Percentiles rank a stretch among this genome's conserved stretches.
phyloP scores from a whole-genome alignment of 2,329 filamentous ascomycete genomes.

The Mollisiaceae sp. region DNA sequence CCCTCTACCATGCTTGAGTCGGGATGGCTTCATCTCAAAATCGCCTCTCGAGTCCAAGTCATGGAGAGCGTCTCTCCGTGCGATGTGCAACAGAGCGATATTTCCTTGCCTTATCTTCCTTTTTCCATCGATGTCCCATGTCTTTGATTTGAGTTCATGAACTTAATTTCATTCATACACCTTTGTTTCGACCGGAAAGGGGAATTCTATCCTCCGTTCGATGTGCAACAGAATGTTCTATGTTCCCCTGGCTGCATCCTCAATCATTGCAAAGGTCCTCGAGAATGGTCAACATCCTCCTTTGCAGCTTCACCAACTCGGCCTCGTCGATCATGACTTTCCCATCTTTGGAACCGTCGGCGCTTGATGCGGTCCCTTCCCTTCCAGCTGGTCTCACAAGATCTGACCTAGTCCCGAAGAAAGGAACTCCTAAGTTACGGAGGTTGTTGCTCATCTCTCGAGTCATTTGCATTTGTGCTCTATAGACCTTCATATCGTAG shows the following conservation, averaged over 20 bases:
- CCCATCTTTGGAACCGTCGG: constrained; percentile 25
- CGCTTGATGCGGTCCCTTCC: constrained; percentile 22
- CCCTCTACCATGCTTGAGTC: not conserved
- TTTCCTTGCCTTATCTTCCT: constrained; percentile 5
- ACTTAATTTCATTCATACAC: constrained; percentile 9
- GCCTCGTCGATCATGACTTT: constrained; percentile 45
- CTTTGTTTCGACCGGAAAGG: constrained; percentile 2
- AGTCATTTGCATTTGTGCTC: constrained; percentile 62
- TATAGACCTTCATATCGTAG: constrained; percentile 68
- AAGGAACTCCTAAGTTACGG: constrained; percentile 62
- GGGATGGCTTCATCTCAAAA: constrained; percentile 11
- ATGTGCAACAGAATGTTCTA: constrained; percentile 29
- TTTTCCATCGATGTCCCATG: constrained; percentile 7
- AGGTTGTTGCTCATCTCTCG: constrained; percentile 61
- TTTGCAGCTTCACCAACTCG: constrained; percentile 51
- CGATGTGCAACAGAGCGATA: constrained; percentile 23
- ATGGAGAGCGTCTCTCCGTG: constrained; percentile 24
- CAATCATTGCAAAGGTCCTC: constrained; percentile 53
- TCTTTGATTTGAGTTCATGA: constrained; percentile 3
- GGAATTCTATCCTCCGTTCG: constrained; percentile 28
- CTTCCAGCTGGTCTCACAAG: constrained; percentile 47
- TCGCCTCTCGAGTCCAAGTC: constrained; percentile 2
- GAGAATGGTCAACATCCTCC: constrained; percentile 54
- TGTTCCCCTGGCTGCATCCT: constrained; percentile 13
- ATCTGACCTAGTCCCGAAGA: constrained; percentile 58